Conservation (phyloP, 768 basidiomycete genomes). For the Tephrocybe sp. region DNA sequence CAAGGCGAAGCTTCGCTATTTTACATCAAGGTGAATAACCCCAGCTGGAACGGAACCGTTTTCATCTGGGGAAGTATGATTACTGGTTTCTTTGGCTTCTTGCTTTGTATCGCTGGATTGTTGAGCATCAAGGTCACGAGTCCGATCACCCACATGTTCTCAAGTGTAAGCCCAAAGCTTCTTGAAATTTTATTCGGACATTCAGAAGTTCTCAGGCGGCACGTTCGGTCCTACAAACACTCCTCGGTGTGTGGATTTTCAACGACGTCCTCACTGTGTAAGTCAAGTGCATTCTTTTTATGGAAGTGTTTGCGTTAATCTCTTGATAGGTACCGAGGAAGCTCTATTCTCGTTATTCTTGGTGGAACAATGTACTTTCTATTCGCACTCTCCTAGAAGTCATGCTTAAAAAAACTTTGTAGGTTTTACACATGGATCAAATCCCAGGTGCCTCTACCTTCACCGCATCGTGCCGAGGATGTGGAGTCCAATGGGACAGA, state of each 20-base stretch:
- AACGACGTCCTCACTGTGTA: slow-evolving; percentile 72
- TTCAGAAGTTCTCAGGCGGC: slow-evolving; percentile 52
- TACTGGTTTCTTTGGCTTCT: slow-evolving; percentile 79
- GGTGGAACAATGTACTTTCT: slow-evolving; percentile 61
- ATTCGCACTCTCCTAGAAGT: neutral
- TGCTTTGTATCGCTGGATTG: slow-evolving; percentile 77
- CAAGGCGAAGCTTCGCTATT: slow-evolving; percentile 51
- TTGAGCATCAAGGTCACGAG: slow-evolving; percentile 82
- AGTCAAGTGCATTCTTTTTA: too few relatives aligned
- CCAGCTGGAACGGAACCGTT: slow-evolving; percentile 49
- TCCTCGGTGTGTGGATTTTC: slow-evolving; percentile 78
- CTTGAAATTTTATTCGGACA: neutral
- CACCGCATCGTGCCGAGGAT: slow-evolving; percentile 34
- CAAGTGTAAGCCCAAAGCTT: slow-evolving; percentile 51
- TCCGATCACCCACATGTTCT: slow-evolving; percentile 86
- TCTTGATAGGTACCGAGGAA: slow-evolving; percentile 51
- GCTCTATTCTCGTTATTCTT: slow-evolving; percentile 67
- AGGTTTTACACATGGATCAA: slow-evolving; percentile 57
- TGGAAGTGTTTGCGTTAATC: slow-evolving; percentile 1
- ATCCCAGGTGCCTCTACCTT: slow-evolving; percentile 27
- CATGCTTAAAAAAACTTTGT: neutral
- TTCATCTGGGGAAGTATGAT: slow-evolving; percentile 67
- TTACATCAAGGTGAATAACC: slow-evolving; percentile 28
- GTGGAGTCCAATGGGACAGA: slow-evolving; percentile 33
- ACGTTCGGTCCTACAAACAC: slow-evolving; percentile 80